Evolutionary conservation across 768 basidiomycete genomes (phyloP).

Genomic region (Boletus rubescentipes): DNA sequence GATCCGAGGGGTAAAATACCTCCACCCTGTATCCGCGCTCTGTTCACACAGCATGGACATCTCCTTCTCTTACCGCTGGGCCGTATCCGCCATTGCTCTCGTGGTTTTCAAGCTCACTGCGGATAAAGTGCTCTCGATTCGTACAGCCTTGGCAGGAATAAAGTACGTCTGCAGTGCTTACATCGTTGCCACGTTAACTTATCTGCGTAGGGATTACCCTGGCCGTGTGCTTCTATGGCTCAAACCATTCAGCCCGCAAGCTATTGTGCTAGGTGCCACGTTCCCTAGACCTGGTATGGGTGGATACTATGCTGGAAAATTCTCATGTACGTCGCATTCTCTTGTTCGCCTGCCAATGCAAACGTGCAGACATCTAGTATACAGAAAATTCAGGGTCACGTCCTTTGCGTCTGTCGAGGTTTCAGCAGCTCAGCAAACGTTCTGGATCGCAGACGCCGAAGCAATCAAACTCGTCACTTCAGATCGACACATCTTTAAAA

Average conservation of each 20-base stretch:
- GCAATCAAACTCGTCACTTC: constrained; percentile 37
- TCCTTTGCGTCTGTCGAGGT: constrained; percentile 37
- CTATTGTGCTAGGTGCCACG: constrained; percentile 28
- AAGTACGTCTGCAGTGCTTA: constrained; percentile 9
- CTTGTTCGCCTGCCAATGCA: too few species aligned
- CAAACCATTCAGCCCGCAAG: constrained; percentile 31
- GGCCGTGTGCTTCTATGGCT: constrained; percentile 28
- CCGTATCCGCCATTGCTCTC: not conserved
- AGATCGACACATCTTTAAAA: constrained; percentile 38
- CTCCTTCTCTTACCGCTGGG: constrained; percentile 8
- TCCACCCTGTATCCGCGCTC: not conserved
- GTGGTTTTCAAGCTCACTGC: constrained; percentile 6
- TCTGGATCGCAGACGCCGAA: constrained; percentile 46
- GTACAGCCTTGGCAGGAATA: constrained; percentile 14
- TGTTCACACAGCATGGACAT: constrained; percentile 6
- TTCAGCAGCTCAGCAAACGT: constrained; percentile 29
- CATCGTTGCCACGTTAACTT: not conserved
- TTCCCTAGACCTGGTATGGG: constrained; percentile 37
- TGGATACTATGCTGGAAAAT: constrained; percentile 36
- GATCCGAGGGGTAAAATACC: too few species aligned
- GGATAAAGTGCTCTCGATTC: constrained; percentile 6
- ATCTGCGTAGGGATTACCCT: constrained; percentile 15
- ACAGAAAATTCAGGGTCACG: constrained; percentile 40
- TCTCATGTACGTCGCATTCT: constrained; percentile 32
- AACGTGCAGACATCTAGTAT: constrained; percentile 27